These are phyloP conservation scores for Onygena corvina DNA, from an alignment of 2,329 filamentous ascomycete genomes.

Conservation along the genomic window DNA sequence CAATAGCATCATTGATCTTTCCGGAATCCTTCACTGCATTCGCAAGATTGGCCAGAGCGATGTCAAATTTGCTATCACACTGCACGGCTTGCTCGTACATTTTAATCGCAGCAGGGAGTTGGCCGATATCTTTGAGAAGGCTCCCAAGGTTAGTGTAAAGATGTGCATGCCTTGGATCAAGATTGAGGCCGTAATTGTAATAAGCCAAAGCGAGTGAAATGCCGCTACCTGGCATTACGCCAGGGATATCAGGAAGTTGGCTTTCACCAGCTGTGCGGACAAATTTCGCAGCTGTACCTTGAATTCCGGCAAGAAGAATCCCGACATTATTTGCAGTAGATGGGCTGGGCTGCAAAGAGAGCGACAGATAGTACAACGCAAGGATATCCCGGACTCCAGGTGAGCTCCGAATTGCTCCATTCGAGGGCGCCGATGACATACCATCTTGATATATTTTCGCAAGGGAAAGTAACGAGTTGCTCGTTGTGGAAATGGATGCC, in stretches of 20 bases:
- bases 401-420: constrained; percentile 44
- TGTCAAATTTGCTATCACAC: constrained; percentile 91
- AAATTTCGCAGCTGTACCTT: constrained; percentile 48
- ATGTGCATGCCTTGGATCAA: constrained; percentile 85
- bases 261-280: constrained; percentile 26
- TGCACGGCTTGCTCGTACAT: constrained; percentile 95
- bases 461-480: constrained; percentile 84
- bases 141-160: constrained; percentile 95
- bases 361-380: constrained; percentile 84
- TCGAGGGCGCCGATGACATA: constrained; percentile 61
- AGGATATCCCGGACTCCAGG: constrained; percentile 83
- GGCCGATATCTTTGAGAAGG: constrained; percentile 88
- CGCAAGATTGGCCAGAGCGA: constrained; percentile 87
- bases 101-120: constrained; percentile 76
- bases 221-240: constrained; percentile 73
- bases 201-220: constrained; percentile 80
- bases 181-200: constrained; percentile 81
- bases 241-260: constrained; percentile 50
- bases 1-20: constrained; percentile 78
- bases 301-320: constrained; percentile 88
- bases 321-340: constrained; percentile 98
- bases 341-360: constrained; percentile 88
- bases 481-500: constrained; percentile 81
- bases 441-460: constrained; percentile 97
- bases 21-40: constrained; percentile 98